Conservation (phyloP, 495 filamentous ascomycete species). For the Cercophora scortea region DNA sequence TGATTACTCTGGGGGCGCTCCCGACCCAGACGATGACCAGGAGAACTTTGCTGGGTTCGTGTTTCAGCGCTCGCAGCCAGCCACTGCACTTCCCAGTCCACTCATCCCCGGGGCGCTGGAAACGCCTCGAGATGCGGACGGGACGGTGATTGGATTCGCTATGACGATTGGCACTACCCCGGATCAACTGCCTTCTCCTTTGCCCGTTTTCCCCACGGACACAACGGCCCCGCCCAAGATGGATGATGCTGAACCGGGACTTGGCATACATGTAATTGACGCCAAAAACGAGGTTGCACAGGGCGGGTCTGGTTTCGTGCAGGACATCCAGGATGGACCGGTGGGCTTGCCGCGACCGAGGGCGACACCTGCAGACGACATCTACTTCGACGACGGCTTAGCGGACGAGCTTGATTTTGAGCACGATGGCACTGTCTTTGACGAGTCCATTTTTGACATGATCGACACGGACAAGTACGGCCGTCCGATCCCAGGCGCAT, state of each 20-base stretch:
- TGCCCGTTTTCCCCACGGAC: conserved; percentile 7
- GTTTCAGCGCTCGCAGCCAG: conserved; percentile 43
- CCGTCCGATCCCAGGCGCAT: conserved; percentile 42
- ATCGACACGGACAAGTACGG: conserved; percentile 50
- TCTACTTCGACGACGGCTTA: conserved; percentile 78
- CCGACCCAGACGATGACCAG: conserved; percentile 40
- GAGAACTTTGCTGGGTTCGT: conserved; percentile 48
- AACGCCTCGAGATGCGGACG: conserved; percentile 47
- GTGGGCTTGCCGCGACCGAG: conserved; percentile 7
- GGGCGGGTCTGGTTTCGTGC: neutral
- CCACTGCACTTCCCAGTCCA: conserved; percentile 40
- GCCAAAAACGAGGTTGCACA: neutral
- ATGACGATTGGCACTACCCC: conserved; percentile 34
- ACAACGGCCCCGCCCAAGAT: neutral
- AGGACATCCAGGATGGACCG: conserved; percentile 11
- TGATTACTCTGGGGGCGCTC: conserved; percentile 16
- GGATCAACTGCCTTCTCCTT: conserved; percentile 8
- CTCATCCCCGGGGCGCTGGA: conserved; percentile 34
- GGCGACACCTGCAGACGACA: conserved; percentile 51
- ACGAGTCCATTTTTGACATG: conserved; percentile 74
- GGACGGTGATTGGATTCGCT: conserved; percentile 42
- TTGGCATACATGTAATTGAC: conserved; percentile 28
- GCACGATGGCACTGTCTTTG: conserved; percentile 51
- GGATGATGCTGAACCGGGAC: conserved; percentile 15
- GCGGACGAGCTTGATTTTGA: conserved; percentile 40